Base-by-base conservation (phyloP, 768 basidiomycete species). In the Termitomyces sp. region DNA sequence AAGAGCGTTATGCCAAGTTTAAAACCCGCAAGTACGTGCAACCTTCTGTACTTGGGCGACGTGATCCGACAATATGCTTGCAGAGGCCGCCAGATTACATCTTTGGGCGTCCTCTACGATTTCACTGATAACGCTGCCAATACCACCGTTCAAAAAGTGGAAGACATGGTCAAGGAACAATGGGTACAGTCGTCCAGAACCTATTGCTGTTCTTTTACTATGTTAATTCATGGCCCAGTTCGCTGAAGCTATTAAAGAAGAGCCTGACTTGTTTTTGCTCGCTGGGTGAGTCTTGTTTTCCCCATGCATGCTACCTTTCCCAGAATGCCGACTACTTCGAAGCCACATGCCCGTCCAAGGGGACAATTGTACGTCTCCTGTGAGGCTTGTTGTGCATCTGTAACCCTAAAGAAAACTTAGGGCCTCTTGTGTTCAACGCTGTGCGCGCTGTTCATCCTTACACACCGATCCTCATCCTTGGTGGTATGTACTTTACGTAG, bases 281-380 rank as follows among this genome's bases (percentile, higher is more conserved):
- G 81, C 79, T 56, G 86, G 87, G 87, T 85, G 53, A 26, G 79
- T 65, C 16, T 40, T 50, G 37, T 34, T 47, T 13, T 18, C 3
- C 12, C 54, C 42, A 57, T 1, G 13, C 3, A 34, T 14, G 12
- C 4, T 44, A 18, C 2, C n/a, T 16, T 46, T 44, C 20, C 10
- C 14, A 1, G 16, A 20, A 45, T 51, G 33, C 24, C 26, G 13
- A 42, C 6, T 18, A 27, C 3, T 44, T 40, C 9, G 0, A 50
- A 91, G 89, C 16, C 93, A 96, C 70, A 95, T 95, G 92, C 91
- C 91, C 4, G 81, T 93, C 8, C 71, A 82, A 14, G 70, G 79
- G 43, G 86, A 92, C 62, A 82, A 88, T 56, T 91, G 89, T 85
- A 58, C 30, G 42, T 24, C 43, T 58, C 20, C 34, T n/a, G 3